Base-by-base conservation (phyloP, 2,329 filamentous ascomycete species). In the Penicillium aurantiogriseum region DNA sequence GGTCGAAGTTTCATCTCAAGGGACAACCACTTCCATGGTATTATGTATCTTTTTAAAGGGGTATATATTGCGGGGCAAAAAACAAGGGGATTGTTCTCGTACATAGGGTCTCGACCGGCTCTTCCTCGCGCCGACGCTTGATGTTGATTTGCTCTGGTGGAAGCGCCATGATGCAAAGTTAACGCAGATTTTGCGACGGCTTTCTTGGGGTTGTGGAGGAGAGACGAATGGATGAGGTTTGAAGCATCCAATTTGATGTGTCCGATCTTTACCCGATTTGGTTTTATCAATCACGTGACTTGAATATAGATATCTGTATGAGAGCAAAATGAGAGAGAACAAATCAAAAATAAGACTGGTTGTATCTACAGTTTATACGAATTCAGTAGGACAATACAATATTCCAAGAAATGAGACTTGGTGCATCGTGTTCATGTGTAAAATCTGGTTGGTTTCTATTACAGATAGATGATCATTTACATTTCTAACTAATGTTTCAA, bases 71-170 rank as follows among this genome's bases (percentile, higher is more conserved):
- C 45, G 59, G 57, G 59, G 54, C 38, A 47, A 56, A 56, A 48
- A 49, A 51, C 33, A 54, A 52, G 51, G 59, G 33, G 47, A 58
- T 42, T 51, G 48, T 42, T 45, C 44, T 54, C 71, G 56, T 78
- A 81, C 79, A 80, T 49, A 84, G 72, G 23, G 79, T 77, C 59
- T 85, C 82, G n/a, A 83, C 78, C 4, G 83, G 81, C 47, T 82
- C 80, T 53, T 85, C 82, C 54, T 80, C 78, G 54, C 82, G 79
- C 62, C 83, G 81, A 55, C 83, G 78, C 72, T 85, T 85, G 67
- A 85, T 79, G 25, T 77, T 79, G 50, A 82, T 80, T 40, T 79
- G 76, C 53, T 81, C 79, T 40, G 80, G 80, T 44, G 79, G 77
- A 39, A 78, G 65, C 29, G 78, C 56, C 79, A 81, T 81, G 7